A percentile compares a stretch with the other conserved stretches of the same genome.
Conservation (phyloP, 768 basidiomycete species). For the Macrolepiota fuliginosa region DNA sequence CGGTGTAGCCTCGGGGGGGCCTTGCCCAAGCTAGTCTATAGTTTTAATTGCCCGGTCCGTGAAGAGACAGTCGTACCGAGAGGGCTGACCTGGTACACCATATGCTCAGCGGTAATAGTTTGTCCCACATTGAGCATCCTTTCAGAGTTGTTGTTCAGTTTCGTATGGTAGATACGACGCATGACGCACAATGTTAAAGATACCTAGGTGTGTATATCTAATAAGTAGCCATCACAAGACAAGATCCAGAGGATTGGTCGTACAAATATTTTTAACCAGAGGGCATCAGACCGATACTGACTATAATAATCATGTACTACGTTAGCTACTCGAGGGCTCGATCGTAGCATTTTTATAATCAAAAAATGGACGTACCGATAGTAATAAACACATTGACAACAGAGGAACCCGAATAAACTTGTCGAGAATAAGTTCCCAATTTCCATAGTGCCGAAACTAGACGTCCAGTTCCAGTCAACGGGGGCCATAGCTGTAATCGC, state of each 20-base stretch:
- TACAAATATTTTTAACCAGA: not conserved
- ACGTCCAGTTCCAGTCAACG: too few species aligned
- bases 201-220: not conserved
- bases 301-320: not conserved
- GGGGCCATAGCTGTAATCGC: too few species aligned
- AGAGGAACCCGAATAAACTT: too few species aligned
- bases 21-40: not conserved
- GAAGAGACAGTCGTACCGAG: not conserved
- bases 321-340: too few species aligned
- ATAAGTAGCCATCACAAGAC: not conserved
- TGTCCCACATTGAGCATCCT: not conserved
- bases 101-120: not conserved
- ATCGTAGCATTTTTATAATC: too few species aligned
- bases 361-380: too few species aligned
- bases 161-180: not conserved
- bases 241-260: not conserved
- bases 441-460: too few species aligned
- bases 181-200: not conserved
- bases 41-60: not conserved
- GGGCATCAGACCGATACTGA: not conserved
- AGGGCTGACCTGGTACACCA: not conserved
- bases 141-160: not conserved
- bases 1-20: not conserved
- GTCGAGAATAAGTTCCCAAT: too few species aligned
- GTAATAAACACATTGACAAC: too few species aligned